Evolutionary conservation across 108 stramenopile species (phyloP).

Genomic region (Bacterosira constricta): DNA sequence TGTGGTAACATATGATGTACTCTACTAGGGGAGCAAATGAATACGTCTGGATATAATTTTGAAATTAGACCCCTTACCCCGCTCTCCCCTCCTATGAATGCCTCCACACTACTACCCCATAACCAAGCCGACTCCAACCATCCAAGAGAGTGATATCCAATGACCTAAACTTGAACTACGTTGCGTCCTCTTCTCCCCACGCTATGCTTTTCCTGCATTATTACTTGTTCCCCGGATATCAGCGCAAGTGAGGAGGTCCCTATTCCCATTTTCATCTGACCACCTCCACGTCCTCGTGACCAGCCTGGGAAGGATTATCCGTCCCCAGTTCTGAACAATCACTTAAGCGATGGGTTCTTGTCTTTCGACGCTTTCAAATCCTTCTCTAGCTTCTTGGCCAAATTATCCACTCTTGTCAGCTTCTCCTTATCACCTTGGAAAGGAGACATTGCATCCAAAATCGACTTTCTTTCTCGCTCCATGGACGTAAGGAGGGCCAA

Average conservation of each 20-base stretch:
- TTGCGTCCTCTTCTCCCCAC: constrained; percentile 8
- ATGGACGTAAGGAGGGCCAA: constrained; percentile 3
- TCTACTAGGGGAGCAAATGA: not conserved
- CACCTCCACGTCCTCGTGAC: too few relatives aligned
- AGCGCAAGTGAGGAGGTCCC: too few relatives aligned
- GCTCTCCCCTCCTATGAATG: not conserved
- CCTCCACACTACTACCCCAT: not conserved
- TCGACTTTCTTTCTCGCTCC: not conserved
- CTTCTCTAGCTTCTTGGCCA: not conserved
- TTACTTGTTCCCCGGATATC: not conserved
- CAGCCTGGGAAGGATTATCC: not conserved
- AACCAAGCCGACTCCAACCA: not conserved
- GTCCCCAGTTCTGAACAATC: not conserved
- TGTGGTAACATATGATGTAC: too few relatives aligned
- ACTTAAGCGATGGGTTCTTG: not conserved
- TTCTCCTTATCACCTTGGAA: not conserved
- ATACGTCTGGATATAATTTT: not conserved
- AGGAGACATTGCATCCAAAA: not conserved
- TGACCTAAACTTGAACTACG: not conserved
- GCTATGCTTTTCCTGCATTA: not conserved
- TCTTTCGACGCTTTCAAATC: not conserved
- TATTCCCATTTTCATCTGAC: too few relatives aligned
- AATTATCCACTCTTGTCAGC: too few relatives aligned
- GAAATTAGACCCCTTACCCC: not conserved
- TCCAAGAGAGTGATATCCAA: not conserved